Evolutionary conservation across 768 basidiomycete genomes (phyloP).

Genomic region (Tricholoma saponaceum): DNA sequence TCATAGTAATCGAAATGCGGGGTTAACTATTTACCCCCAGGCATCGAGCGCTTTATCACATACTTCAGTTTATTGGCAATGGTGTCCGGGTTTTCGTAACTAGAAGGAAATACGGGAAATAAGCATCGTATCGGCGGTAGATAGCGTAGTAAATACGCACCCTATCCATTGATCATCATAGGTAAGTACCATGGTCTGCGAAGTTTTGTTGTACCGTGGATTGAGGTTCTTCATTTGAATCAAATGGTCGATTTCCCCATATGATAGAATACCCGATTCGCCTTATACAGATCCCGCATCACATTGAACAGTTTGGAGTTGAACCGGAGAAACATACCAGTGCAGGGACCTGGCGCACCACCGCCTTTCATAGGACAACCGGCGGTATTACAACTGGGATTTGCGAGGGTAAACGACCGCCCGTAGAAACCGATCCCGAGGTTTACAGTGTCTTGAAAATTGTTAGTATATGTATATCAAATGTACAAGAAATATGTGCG

Average conservation of each 20-base stretch:
- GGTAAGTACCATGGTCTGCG: not conserved
- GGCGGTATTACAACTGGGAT: constrained; percentile 5
- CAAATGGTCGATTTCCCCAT: constrained; percentile 13
- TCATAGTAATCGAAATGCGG: not conserved
- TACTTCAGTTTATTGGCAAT: not conserved
- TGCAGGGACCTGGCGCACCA: constrained; percentile 7
- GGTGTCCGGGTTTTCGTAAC: not conserved
- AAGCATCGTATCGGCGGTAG: not conserved
- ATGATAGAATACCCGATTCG: constrained; percentile 9
- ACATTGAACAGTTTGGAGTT: not conserved
- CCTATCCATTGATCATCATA: not conserved
- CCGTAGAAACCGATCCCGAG: constrained; percentile 18
- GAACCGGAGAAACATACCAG: not conserved
- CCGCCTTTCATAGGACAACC: constrained; percentile 13
- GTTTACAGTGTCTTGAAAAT: constrained; percentile 2
- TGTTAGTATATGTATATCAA: not conserved
- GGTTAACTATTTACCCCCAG: not conserved
- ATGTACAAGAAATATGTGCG: not conserved
- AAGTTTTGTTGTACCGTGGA: not conserved
- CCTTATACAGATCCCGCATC: not conserved
- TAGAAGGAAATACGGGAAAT: not conserved
- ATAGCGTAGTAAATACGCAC: not conserved
- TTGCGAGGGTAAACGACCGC: constrained; percentile 11
- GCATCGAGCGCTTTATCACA: not conserved
- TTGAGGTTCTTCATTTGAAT: not conserved